Evolutionary conservation across 2,329 filamentous ascomycete species (phyloP).

Genomic region (Botryotinia globosa): DNA sequence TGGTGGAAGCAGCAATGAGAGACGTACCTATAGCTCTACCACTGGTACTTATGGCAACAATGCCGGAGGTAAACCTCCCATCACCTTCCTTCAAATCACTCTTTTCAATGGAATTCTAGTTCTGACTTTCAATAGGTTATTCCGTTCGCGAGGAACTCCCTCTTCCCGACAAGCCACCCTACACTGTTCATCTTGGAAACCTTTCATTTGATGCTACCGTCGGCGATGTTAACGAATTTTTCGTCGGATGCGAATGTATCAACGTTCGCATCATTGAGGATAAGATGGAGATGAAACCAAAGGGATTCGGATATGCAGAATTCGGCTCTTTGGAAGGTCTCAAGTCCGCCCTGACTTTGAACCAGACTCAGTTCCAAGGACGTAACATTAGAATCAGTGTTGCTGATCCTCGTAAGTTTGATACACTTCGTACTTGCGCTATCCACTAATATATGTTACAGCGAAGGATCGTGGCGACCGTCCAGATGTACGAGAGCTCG

Average conservation of each 20-base stretch:
- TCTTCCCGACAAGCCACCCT: slow-evolving; percentile 88
- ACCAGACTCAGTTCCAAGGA: slow-evolving; percentile 79
- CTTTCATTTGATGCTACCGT: slow-evolving; percentile 90
- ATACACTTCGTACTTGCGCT: not conserved
- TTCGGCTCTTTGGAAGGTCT: slow-evolving; percentile 84
- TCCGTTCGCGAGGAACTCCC: slow-evolving; percentile 72
- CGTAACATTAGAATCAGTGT: slow-evolving; percentile 91
- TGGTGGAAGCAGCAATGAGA: slow-evolving; percentile 31
- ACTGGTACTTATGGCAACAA: slow-evolving; percentile 37
- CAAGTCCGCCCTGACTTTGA: slow-evolving; percentile 83
- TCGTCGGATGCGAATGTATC: slow-evolving; percentile 77
- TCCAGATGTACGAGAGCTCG: slow-evolving; percentile 74
- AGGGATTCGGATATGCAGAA: slow-evolving; percentile 98
- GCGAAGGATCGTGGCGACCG: slow-evolving; percentile 72
- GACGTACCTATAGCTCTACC: slow-evolving; percentile 37
- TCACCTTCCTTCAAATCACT: not conserved
- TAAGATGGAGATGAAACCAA: slow-evolving; percentile 87
- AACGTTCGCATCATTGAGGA: slow-evolving; percentile 97
- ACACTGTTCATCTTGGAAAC: slow-evolving; percentile 93
- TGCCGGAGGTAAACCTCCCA: slow-evolving; percentile 33
- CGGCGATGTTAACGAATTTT: slow-evolving; percentile 81
- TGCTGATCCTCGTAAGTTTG: slow-evolving; percentile 87
- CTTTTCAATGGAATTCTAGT: slow-evolving; percentile 20
- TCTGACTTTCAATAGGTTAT: slow-evolving; percentile 47
- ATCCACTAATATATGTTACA: slow-evolving; percentile 41